Percentiles rank a stretch among this genome's conserved stretches.
phyloP scores from a whole-genome alignment of 441 rosid species.

The Flueggea neowawraea region DNA sequence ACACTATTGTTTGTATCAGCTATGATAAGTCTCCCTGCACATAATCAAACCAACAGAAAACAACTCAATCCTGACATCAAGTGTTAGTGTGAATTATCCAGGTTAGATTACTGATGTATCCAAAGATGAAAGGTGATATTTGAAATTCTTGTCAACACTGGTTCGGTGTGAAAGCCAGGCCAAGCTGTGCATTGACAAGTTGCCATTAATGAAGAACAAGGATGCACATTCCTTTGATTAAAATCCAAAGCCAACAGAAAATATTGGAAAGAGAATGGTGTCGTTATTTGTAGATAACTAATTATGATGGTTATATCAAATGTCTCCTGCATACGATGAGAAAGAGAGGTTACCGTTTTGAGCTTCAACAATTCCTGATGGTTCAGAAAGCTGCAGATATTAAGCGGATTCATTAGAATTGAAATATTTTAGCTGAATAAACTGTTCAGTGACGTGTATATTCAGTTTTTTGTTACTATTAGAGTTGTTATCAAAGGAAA shows the following conservation, averaged over 20 bases:
- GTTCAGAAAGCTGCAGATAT: conserved; percentile 84
- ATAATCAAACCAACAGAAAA: conserved; percentile 1
- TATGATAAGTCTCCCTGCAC: conserved; percentile 70
- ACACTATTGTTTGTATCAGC: conserved; percentile 95
- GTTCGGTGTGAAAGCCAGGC: no score
- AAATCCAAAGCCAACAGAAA: no score
- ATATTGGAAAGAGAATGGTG: background rate
- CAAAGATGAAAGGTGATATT: background rate
- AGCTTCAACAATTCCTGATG: conserved; percentile 79
- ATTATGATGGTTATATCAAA: conserved; percentile 2
- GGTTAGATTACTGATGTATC: background rate
- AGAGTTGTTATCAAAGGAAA: no score
- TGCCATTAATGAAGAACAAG: background rate
- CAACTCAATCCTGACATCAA: background rate
- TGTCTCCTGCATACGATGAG: conserved; percentile 7
- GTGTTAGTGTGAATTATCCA: background rate
- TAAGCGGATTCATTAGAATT: conserved; percentile 14
- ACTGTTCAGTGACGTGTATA: background rate
- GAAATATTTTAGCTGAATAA: conserved; percentile 6
- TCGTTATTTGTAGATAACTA: background rate
- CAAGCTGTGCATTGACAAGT: no score
- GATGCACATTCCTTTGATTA: background rate
- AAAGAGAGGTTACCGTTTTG: conserved; percentile 58
- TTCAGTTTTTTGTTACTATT: no score
- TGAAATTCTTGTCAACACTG: no score